Base-by-base conservation (phyloP, 169 alveolate genomes). In the Plasmodium gallinaceum region DNA sequence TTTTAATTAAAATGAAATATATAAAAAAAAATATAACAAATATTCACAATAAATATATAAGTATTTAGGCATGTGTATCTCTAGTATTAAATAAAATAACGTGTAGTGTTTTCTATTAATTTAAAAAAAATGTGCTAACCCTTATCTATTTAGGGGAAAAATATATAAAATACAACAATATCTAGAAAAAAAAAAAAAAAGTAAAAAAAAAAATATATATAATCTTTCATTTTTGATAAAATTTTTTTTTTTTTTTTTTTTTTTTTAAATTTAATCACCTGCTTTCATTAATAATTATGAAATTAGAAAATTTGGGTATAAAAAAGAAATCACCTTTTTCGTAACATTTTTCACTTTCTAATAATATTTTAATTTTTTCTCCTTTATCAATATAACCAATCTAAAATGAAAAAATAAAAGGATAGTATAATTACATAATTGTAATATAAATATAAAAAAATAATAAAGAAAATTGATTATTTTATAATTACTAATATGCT, bases 321-420 rank as follows among this genome's bases (percentile, higher is more conserved):
- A 42, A 64, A 75, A 75, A 75, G 18, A 75, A 75, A 18, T 75
- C 88, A 5, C 68, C 75, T 51, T 54, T 75, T 46, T 75, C 88
- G 42, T 45, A 62, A 46, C 42, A 62, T 54, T 39, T 75, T 52
- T 61, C 74, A 62, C 18, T 64, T 22, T 66, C 54, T 16, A 75
- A 39, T 45, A 62, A 51, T 5, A 75, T 75, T 37, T 75, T 75
- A 8, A 75, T 37, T 43, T 39, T 75, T 69, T 75, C 75, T 22
- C 88, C 88, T 32, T 37, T 52, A 37, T 75, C 74, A 7, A 75
- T 66, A 14, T 75, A 75, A 37, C 62, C 71, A 51, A 75, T 22
- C 88, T 75, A 39, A 7, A 61, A 62, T 20, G 10, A 32, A 58
- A 74, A 58, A 58, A 24, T 12, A 64, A 62, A 72, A 73, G 48